Evolutionary conservation across 2,329 filamentous ascomycete species (phyloP).

Genomic region (Pleurostoma richardsiae): DNA sequence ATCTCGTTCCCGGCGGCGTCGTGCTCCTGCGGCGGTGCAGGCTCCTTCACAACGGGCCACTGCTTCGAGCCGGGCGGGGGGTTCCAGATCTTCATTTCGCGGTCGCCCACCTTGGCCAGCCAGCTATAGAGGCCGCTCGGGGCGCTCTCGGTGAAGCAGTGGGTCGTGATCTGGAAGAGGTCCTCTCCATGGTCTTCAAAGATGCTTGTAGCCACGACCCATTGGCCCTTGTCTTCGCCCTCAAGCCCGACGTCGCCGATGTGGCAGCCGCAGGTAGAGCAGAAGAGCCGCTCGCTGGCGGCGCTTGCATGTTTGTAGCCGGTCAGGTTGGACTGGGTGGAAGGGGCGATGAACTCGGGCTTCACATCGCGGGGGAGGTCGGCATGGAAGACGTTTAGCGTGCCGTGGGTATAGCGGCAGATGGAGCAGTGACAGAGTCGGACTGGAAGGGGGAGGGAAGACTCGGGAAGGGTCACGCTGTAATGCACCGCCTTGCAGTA

Average conservation of each 20-base stretch:
- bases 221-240: constrained; percentile 17
- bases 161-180: constrained; percentile 26
- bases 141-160: constrained; percentile 29
- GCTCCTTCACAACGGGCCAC: constrained; percentile 11
- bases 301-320: constrained; percentile 25
- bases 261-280: constrained; percentile 39
- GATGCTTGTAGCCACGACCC: constrained; percentile 33
- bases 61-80: constrained; percentile 21
- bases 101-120: constrained; percentile 24
- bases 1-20: constrained; percentile 29
- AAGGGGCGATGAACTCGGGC: constrained; percentile 34
- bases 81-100: constrained; percentile 27
- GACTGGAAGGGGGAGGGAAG: constrained; percentile 31
- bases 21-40: constrained; percentile 17
- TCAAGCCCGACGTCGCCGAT: constrained; percentile 28
- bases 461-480: constrained; percentile 30
- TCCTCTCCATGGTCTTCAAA: constrained; percentile 28
- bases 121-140: constrained; percentile 27
- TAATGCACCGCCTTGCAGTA: constrained; percentile 38
- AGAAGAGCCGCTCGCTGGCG: constrained; percentile 33
- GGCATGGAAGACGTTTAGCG: constrained; percentile 35
- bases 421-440: constrained; percentile 41
- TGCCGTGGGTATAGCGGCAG: constrained; percentile 36
- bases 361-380: constrained; percentile 23
- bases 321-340: constrained; percentile 27